Evolutionary conservation across 2,329 filamentous ascomycete species (phyloP), one percentile per base, ranked within the genome.

Genomic region (Alternaria ventricosa): DNA sequence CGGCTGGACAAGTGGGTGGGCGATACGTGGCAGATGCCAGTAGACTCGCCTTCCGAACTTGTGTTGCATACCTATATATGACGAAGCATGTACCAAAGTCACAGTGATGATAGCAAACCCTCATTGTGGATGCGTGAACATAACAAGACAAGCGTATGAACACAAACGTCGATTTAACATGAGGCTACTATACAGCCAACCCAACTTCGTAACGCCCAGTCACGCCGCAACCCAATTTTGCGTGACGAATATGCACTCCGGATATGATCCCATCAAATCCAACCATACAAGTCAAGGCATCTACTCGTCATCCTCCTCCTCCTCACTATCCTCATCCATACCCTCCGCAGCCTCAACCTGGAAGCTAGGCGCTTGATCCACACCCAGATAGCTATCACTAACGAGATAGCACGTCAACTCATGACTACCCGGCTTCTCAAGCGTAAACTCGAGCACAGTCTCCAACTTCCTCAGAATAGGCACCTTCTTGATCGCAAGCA

Each of bases 311-410:
- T 75, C 75, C 22, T 94, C 93, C 47, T 96, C 92, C 47, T 96
- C 93, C 1, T 94, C 92, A 50, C 92, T 91, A 79, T 97, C 94
- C 75, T 97, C 93, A 61, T 98, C 96, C 92, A 96, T 96, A 6
- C 93, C 93, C 81, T 99, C 96, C 2, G 90, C 92, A 27, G 92
- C 96, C 57, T 87, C 90, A 47, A 99, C 89, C 60, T 88, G 90
- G 79, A 99, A 98, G 6, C 89, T 89, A 58, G 94, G 93, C 76
- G 97, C 96, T 82, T 99, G 96, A 82, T 99, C 96, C 57, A 99
- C 94, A 25, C 96, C 96, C 36, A 97, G 88, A 80, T 99, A 99
- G 80, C 92, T 95, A 82, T 99, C 96, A 79, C 94, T 96, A 91
- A 99, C 97, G 78, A 99, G 84, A 82, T 93, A 97, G 68, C 98